Conservation (phyloP, 495 filamentous ascomycete species). For the Talaromyces borbonicus region DNA sequence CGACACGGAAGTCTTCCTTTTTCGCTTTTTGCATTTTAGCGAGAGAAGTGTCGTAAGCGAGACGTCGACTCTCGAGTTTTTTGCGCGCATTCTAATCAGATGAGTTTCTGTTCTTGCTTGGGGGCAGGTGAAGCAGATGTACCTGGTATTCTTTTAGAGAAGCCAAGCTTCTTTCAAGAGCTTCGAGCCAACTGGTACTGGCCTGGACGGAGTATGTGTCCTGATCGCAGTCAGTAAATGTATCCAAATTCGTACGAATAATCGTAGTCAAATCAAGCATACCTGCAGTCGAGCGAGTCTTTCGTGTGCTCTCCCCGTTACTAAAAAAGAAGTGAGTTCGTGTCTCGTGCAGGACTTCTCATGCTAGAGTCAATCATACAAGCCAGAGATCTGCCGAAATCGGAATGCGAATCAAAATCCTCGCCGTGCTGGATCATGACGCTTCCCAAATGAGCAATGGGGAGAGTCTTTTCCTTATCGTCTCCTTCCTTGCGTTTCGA, state of each 20-base stretch:
- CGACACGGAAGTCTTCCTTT: conserved; percentile 82
- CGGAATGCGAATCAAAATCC: conserved; percentile 84
- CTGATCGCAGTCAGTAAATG: not conserved
- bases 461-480: conserved; percentile 76
- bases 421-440: conserved; percentile 89
- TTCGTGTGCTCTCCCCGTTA: conserved; percentile 79
- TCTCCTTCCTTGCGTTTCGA: conserved; percentile 77
- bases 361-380: conserved; percentile 39
- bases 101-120: conserved; percentile 6
- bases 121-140: conserved; percentile 12
- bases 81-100: conserved; percentile 62
- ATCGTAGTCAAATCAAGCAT: too few relatives aligned
- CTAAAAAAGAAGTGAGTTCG: conserved; percentile 26
- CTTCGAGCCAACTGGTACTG: conserved; percentile 84
- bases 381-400: conserved; percentile 83
- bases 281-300: conserved; percentile 69
- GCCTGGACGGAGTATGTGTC: conserved; percentile 76
- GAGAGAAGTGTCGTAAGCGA: conserved; percentile 86
- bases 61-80: conserved; percentile 84
- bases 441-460: conserved; percentile 70
- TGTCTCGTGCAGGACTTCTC: not conserved
- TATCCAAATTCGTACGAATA: too few relatives aligned
- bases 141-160: conserved; percentile 99
- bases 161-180: conserved; percentile 74
- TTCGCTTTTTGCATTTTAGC: conserved; percentile 91